Evolutionary conservation across 2,329 filamentous ascomycete genomes (phyloP).

Genomic region (Conoideocrella luteorostrata): DNA sequence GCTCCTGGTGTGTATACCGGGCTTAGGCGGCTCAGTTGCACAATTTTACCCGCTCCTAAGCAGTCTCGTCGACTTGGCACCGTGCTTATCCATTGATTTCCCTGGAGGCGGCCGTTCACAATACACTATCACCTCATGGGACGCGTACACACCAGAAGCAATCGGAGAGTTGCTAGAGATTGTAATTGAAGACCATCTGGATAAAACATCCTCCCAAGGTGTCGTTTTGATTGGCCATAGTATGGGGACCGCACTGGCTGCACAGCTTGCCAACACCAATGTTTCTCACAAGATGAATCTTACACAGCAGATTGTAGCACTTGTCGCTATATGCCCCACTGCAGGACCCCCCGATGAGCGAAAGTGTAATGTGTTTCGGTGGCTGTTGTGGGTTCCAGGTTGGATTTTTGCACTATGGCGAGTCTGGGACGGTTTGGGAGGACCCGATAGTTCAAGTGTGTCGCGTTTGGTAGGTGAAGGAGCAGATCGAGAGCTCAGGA

Average conservation of each 20-base stretch:
- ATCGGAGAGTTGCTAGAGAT: slow-evolving; percentile 68
- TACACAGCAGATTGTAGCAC: slow-evolving; percentile 61
- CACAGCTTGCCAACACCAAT: slow-evolving; percentile 53
- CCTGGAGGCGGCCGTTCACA: slow-evolving; percentile 81
- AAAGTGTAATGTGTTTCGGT: slow-evolving; percentile 36
- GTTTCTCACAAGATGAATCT: slow-evolving; percentile 42
- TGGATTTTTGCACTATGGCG: slow-evolving; percentile 72
- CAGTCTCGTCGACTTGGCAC: slow-evolving; percentile 74
- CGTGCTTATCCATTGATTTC: slow-evolving; percentile 78
- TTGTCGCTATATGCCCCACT: slow-evolving; percentile 77
- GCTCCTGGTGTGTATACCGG: slow-evolving; percentile 85
- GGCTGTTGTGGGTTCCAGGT: slow-evolving; percentile 61
- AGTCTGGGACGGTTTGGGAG: slow-evolving; percentile 71
- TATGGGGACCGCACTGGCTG: slow-evolving; percentile 76
- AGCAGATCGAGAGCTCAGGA: slow-evolving; percentile 59
- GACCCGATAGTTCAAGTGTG: slow-evolving; percentile 71
- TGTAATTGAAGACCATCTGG: slow-evolving; percentile 68
- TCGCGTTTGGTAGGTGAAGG: slow-evolving; percentile 64
- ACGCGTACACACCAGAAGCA: slow-evolving; percentile 72
- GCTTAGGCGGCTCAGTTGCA: slow-evolving; percentile 82
- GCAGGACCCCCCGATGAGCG: slow-evolving; percentile 55
- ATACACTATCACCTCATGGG: slow-evolving; percentile 64
- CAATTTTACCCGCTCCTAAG: slow-evolving; percentile 80
- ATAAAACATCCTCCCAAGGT: slow-evolving; percentile 57
- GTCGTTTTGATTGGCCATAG: slow-evolving; percentile 83